phyloP scores from a whole-genome alignment of 306 rosid genomes.

The Cicer judaicum region DNA sequence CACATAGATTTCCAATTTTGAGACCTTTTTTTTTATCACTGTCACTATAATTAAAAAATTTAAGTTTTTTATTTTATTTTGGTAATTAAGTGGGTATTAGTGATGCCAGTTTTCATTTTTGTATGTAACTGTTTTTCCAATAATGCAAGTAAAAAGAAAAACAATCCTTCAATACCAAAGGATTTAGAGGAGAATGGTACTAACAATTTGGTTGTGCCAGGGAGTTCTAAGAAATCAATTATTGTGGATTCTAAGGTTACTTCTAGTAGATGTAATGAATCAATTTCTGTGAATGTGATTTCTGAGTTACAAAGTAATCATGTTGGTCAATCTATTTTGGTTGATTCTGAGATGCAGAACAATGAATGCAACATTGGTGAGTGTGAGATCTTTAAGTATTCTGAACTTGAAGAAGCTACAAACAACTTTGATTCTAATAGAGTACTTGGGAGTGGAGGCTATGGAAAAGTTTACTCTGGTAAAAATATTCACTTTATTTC shows the following conservation, averaged over 20 bases:
- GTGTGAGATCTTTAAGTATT: constrained; percentile 40
- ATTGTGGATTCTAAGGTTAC: constrained; percentile 24
- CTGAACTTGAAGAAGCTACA: constrained; percentile 50
- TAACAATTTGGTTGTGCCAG: not conserved
- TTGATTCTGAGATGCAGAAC: constrained; percentile 22
- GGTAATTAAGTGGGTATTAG: not conserved
- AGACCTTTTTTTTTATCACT: constrained; percentile 23
- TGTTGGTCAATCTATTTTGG: constrained; percentile 24
- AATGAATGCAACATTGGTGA: constrained; percentile 15
- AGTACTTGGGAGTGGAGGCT: constrained; percentile 47
- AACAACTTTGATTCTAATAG: constrained; percentile 41
- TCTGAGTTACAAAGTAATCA: constrained; percentile 26
- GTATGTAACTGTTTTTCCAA: constrained; percentile 39
- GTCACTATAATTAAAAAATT: not conserved
- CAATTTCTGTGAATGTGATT: constrained; percentile 13
- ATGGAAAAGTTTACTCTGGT: constrained; percentile 52
- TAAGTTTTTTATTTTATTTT: not conserved
- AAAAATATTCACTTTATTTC: constrained; percentile 5
- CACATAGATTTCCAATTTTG: constrained; percentile 12
- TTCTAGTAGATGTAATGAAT: not conserved
- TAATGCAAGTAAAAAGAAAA: constrained; percentile 12
- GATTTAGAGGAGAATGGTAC: constrained; percentile 22
- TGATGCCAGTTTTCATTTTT: constrained; percentile 39
- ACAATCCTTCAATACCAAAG: not conserved
- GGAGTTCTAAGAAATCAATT: not conserved